Evolutionary conservation across 2,329 filamentous ascomycete genomes (phyloP).

Genomic region (Rutstroemia sp.): DNA sequence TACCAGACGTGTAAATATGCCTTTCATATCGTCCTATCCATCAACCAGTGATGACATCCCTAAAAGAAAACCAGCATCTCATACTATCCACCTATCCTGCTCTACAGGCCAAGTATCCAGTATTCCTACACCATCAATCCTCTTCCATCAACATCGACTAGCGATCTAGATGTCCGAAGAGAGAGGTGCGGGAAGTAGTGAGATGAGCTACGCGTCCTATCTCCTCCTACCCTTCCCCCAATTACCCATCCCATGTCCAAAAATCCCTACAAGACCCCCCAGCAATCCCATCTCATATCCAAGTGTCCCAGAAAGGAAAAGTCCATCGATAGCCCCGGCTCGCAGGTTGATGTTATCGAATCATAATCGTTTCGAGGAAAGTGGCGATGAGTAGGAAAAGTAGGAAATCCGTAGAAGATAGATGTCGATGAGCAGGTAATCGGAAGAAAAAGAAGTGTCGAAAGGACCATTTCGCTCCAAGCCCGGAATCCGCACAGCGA

Average conservation of each 20-base stretch:
- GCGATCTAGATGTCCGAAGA: neutral
- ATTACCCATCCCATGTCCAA: neutral
- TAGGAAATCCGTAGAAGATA: neutral
- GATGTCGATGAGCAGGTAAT: neutral
- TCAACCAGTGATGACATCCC: neutral
- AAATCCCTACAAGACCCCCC: neutral
- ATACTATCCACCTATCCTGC: neutral
- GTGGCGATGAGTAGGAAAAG: neutral
- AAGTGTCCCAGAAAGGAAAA: neutral
- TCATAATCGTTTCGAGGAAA: neutral
- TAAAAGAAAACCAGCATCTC: neutral
- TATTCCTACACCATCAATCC: neutral
- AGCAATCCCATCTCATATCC: neutral
- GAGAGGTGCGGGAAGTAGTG: neutral
- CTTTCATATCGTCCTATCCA: neutral
- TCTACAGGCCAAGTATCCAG: neutral
- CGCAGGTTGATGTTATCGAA: neutral
- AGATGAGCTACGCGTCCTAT: neutral
- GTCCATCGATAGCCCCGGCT: neutral
- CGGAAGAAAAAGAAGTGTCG: neutral
- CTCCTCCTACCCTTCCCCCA: neutral
- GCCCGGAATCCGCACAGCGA: neutral
- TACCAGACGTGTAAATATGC: neutral
- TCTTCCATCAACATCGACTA: neutral
- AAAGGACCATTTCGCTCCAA: neutral